These are phyloP conservation scores for Terfezia boudieri DNA, from an alignment of 495 filamentous ascomycete genomes.

Conservation along the genomic window DNA sequence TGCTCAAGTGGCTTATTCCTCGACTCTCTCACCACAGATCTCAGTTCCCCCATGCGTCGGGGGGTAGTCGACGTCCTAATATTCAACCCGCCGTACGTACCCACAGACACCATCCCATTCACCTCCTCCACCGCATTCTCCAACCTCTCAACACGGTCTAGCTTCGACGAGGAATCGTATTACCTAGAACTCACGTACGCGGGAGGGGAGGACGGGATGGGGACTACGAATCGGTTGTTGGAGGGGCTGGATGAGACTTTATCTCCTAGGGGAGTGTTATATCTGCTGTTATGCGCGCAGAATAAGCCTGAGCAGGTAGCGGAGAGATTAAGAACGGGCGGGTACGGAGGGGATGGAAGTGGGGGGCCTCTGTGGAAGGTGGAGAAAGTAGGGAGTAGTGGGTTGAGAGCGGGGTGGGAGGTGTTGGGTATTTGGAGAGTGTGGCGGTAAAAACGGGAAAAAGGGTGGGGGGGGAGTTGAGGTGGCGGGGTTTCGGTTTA, in stretches of 20 bases:
- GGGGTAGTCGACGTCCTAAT: conserved; percentile 56
- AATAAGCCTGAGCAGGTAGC: conserved; percentile 62
- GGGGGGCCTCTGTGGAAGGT: conserved; percentile 36
- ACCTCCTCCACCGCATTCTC: conserved; percentile 20
- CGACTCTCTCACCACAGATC: conserved; percentile 40
- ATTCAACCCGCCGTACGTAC: conserved; percentile 95
- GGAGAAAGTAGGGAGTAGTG: conserved; percentile 63
- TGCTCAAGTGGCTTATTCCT: conserved; percentile 26
- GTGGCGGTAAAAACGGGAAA: conserved; percentile 1
- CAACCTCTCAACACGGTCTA: conserved; percentile 16
- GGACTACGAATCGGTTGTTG: conserved; percentile 60
- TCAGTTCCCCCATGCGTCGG: conserved; percentile 33
- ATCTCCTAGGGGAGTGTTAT: conserved; percentile 52
- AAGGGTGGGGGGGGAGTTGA: too few species aligned
- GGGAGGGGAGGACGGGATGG: conserved; percentile 78
- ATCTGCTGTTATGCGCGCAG: conserved; percentile 71
- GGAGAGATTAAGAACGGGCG: conserved; percentile 34
- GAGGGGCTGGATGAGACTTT: conserved; percentile 40
- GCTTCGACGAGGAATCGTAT: conserved; percentile 50
- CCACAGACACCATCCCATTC: conserved; percentile 46
- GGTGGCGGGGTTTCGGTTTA: too few species aligned
- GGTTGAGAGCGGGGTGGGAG: conserved; percentile 82
- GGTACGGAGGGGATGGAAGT: background rate
- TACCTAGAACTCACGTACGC: conserved; percentile 73
- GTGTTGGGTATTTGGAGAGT: conserved; percentile 17